Evolutionary conservation across 164 flowering plant species (phyloP).

Genomic region (Saururus chinensis): DNA sequence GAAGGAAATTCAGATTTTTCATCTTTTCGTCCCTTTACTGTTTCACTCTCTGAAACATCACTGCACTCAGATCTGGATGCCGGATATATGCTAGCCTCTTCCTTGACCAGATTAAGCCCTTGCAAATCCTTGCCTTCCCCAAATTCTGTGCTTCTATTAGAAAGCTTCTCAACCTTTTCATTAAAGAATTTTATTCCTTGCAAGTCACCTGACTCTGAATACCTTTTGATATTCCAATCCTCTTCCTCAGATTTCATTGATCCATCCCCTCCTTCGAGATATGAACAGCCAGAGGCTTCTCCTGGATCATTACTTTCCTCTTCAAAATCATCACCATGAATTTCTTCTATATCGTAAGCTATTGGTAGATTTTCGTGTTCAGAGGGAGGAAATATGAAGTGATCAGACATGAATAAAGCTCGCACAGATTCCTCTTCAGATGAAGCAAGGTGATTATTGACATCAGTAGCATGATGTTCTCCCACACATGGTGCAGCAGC

Average conservation of each 20-base stretch:
- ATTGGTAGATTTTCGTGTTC: slow-evolving; percentile 61
- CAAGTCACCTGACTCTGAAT: slow-evolving; percentile 31
- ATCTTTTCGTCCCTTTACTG: slow-evolving; percentile 23
- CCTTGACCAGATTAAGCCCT: slow-evolving; percentile 31
- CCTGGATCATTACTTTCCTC: slow-evolving; percentile 14
- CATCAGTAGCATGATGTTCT: slow-evolving; percentile 25
- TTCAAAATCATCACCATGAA: neutral
- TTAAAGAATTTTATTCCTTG: slow-evolving; percentile 30
- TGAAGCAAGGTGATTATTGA: slow-evolving; percentile 6
- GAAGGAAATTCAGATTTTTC: slow-evolving; percentile 45
- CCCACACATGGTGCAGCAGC: slow-evolving; percentile 79
- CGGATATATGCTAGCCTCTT: slow-evolving; percentile 18
- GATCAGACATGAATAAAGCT: slow-evolving; percentile 77
- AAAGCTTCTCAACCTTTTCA: slow-evolving; percentile 25
- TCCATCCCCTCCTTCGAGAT: slow-evolving; percentile 22
- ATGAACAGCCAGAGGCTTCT: slow-evolving; percentile 11
- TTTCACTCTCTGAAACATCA: slow-evolving; percentile 7
- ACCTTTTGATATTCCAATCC: slow-evolving; percentile 24
- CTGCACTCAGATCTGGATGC: slow-evolving; percentile 15
- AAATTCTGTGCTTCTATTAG: slow-evolving; percentile 26
- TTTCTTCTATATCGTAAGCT: slow-evolving; percentile 26
- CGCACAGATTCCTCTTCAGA: slow-evolving; percentile 1
- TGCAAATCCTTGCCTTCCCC: slow-evolving; percentile 26
- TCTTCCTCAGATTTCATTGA: slow-evolving; percentile 35
- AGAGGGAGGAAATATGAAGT: slow-evolving; percentile 79